Base-by-base conservation (phyloP, 2,329 filamentous ascomycete species). In the Coleophoma cylindrospora region DNA sequence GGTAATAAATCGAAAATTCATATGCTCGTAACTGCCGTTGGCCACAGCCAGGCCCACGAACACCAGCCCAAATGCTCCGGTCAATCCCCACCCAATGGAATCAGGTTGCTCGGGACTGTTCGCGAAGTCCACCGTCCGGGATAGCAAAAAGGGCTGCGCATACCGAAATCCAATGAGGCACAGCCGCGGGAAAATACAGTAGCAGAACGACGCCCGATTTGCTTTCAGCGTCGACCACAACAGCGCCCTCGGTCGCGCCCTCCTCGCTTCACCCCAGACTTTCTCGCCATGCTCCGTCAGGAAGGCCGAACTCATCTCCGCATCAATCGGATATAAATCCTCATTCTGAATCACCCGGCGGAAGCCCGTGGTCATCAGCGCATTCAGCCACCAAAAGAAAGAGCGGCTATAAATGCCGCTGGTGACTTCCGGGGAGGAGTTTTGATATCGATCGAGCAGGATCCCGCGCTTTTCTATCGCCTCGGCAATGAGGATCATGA, bases 61-160 rank as follows among this genome's bases (percentile, higher is more conserved):
- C 3, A 62, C 63, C 14, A 66, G 45, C 3, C 56, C 57, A 46
- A 61, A 64, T 1, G 62, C 64, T 22, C 54, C 63, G 14, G 64
- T 63, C n/a, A 66, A 52, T 10, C 60, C 63, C 53, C 62, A 61
- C 2, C 62, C 62, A n/a, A 50, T 56, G 34, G 48, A 52, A 34
- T 60, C 58, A 10, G 55, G 50, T 14, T 62, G 54, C 3, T 56
- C 43, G 7, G 52, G 49, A 32, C 43, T 54, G n/a, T 49, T 54
- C 17, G 53, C 51, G 46, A 56, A 58, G 6, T 53, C 53, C 10
- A 62, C 58, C 6, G 56, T 57, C 34, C 54, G 46, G 2, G 50
- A 47, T 3, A 64, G 48, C n/a, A 64, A 47, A 32, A 62, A 61
- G 11, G 61, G 61, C 41, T 64, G 61, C 3, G 56, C 54, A 45